These are phyloP conservation scores for Dactylellina haptotyla DNA, from an alignment of 2,329 filamentous ascomycete genomes.

Conservation along the genomic window DNA sequence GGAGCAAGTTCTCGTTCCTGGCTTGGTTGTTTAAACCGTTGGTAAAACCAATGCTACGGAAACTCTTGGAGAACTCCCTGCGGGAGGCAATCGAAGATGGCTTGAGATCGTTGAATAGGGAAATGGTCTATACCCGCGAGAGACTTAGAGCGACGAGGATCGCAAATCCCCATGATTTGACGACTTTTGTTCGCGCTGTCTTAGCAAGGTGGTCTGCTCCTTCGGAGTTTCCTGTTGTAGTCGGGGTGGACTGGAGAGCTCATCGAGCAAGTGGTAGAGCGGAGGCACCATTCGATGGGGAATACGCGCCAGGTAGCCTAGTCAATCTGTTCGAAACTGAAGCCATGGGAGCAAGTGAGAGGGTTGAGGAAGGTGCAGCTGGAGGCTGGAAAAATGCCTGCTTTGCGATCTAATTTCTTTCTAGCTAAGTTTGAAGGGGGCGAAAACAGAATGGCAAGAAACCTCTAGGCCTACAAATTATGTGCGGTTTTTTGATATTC, in stretches of 20 bases:
- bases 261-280: constrained; percentile 67
- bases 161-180: constrained; percentile 78
- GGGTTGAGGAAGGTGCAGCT: constrained; percentile 76
- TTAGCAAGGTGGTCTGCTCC: constrained; percentile 72
- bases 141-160: constrained; percentile 85
- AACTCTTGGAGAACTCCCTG: constrained; percentile 80
- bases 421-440: background rate
- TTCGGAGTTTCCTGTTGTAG: constrained; percentile 77
- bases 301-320: constrained; percentile 88
- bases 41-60: constrained; percentile 80
- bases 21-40: constrained; percentile 87
- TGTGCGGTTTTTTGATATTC: constrained; percentile 12
- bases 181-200: constrained; percentile 84
- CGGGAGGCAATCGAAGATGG: constrained; percentile 75
- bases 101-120: constrained; percentile 80
- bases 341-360: constrained; percentile 74
- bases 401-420: constrained; percentile 38
- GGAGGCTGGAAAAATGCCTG: constrained; percentile 79
- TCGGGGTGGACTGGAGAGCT: constrained; percentile 80
- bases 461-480: background rate
- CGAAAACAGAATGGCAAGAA: constrained; percentile 5
- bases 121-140: constrained; percentile 86
- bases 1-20: constrained; percentile 79
- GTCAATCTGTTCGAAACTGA: constrained; percentile 91
- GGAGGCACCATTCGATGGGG: constrained; percentile 74